Evolutionary conservation across 176 grass and related monocot genomes (phyloP).

Genomic region (Leersia perrieri): DNA sequence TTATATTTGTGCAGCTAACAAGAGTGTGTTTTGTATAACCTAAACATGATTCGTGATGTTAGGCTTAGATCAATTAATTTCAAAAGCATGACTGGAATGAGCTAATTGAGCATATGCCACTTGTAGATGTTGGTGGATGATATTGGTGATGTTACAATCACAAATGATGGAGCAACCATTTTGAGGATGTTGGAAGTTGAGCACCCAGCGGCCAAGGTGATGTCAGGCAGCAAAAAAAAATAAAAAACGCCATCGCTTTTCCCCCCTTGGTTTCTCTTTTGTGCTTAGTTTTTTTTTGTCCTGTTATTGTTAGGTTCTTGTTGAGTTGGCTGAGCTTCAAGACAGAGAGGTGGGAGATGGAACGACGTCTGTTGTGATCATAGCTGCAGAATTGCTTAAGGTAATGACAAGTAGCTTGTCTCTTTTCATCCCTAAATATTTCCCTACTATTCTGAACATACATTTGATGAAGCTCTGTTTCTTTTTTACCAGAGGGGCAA

Average conservation of each 20-base stretch:
- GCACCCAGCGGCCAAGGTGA: slow-evolving; percentile 89
- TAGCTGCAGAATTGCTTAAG: slow-evolving; percentile 91
- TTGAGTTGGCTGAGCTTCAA: slow-evolving; percentile 97
- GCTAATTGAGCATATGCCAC: slow-evolving; percentile 18
- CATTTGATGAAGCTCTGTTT: slow-evolving; percentile 5
- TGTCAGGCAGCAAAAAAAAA: background rate
- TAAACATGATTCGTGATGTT: background rate
- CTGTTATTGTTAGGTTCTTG: slow-evolving; percentile 70
- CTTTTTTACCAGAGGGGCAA: slow-evolving; percentile 65
- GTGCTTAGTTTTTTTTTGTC: background rate
- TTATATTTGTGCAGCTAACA: background rate
- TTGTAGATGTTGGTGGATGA: slow-evolving; percentile 90
- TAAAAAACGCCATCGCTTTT: background rate
- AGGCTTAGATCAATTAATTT: background rate
- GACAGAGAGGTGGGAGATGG: slow-evolving; percentile 95
- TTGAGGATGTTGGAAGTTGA: slow-evolving; percentile 95
- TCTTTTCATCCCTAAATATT: background rate
- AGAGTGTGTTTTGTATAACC: background rate
- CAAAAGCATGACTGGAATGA: background rate
- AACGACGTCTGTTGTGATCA: slow-evolving; percentile 79
- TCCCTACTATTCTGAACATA: background rate
- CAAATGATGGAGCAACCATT: slow-evolving; percentile 95
- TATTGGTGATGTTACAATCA: slow-evolving; percentile 95
- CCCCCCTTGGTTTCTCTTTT: background rate
- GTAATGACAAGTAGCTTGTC: slow-evolving; percentile 33